These are phyloP conservation scores for Vigna reflexopilosa DNA, from an alignment of 306 rosid species.

Conservation along the genomic window DNA sequence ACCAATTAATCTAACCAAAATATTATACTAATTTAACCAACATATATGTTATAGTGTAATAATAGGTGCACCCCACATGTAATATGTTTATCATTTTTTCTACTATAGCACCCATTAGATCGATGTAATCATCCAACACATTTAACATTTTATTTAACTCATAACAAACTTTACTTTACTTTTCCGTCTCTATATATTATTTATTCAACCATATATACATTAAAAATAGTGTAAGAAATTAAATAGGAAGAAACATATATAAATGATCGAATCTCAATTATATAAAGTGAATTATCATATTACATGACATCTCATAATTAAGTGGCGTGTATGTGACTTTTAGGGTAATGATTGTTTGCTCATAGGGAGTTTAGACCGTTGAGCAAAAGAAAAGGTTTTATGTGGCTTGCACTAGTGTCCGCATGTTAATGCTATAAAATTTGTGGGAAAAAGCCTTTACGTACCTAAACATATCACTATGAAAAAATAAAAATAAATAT, in stretches of 20 bases:
- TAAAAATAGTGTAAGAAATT: too few relatives aligned
- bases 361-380: slow-evolving; percentile 6
- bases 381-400: background rate
- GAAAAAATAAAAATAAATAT: slow-evolving; percentile 1
- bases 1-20: too few relatives aligned
- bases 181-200: too few relatives aligned
- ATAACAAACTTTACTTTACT: too few relatives aligned
- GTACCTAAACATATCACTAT: background rate
- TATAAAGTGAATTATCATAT: background rate
- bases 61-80: too few relatives aligned
- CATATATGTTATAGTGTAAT: too few relatives aligned
- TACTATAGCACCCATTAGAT: background rate
- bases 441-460: background rate
- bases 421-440: background rate
- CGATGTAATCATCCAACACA: too few relatives aligned
- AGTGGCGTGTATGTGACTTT: slow-evolving; percentile 6
- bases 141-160: too few relatives aligned
- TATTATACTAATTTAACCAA: too few relatives aligned
- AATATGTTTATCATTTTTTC: too few relatives aligned
- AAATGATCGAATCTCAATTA: background rate
- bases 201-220: too few relatives aligned
- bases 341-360: slow-evolving; percentile 13
- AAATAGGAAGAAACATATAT: background rate
- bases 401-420: background rate
- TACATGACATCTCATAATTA: background rate